These are phyloP conservation scores for Lactarius evosmus DNA, from an alignment of 768 basidiomycete genomes.

Conservation along the genomic window DNA sequence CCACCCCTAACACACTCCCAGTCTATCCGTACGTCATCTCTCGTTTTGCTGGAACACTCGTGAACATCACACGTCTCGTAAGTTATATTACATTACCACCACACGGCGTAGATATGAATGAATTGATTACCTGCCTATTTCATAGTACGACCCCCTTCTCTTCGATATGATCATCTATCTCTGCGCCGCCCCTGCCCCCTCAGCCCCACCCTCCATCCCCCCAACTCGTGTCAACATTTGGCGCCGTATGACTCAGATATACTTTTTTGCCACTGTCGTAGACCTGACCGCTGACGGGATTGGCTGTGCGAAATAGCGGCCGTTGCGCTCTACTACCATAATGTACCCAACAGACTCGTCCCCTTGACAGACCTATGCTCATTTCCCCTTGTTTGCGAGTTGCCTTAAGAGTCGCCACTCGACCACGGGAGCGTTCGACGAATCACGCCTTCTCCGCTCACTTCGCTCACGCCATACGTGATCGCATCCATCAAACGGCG, in stretches of 20 bases:
- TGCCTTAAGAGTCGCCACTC: neutral
- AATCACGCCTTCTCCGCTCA: neutral
- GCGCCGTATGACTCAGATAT: neutral
- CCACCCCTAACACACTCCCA: neutral
- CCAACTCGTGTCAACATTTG: conserved; percentile 23
- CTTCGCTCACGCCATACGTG: neutral
- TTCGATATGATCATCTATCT: conserved; percentile 9
- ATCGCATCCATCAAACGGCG: neutral
- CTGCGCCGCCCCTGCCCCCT: neutral
- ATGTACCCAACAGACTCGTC: neutral
- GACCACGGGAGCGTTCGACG: neutral
- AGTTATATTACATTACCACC: neutral
- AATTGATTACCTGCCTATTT: neutral
- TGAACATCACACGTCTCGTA: neutral
- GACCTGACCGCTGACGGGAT: neutral
- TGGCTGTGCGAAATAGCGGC: neutral
- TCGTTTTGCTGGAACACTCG: neutral
- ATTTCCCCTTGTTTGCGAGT: too few species aligned
- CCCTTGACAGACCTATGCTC: neutral
- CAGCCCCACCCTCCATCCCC: neutral
- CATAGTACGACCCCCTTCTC: neutral
- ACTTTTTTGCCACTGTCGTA: neutral
- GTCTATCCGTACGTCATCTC: neutral
- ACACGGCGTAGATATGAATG: neutral
- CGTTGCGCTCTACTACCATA: neutral